Evolutionary conservation across 768 basidiomycete species (phyloP).

Genomic region (Pholiota conissans): DNA sequence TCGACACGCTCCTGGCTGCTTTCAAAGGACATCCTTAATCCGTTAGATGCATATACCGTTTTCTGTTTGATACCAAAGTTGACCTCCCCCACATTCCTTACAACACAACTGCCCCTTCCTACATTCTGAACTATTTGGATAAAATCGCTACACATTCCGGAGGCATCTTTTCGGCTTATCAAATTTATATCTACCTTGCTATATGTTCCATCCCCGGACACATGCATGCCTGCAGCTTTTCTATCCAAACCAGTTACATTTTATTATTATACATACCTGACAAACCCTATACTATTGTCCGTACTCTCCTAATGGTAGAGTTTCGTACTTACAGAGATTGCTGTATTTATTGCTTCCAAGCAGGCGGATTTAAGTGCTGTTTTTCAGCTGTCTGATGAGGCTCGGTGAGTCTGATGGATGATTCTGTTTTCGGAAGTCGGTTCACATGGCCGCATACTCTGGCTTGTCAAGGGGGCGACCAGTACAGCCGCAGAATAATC

Average conservation of each 20-base stretch:
- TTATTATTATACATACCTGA: slow-evolving; percentile 16
- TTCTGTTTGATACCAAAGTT: slow-evolving; percentile 16
- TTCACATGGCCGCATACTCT: slow-evolving; percentile 21
- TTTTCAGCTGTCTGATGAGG: slow-evolving; percentile 12
- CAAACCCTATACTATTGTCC: slow-evolving; percentile 8
- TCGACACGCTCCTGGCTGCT: slow-evolving; percentile 5
- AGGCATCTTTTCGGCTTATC: slow-evolving; percentile 12
- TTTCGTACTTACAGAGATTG: neutral
- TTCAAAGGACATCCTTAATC: slow-evolving; percentile 5
- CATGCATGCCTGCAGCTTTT: neutral
- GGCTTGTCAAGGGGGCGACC: slow-evolving; percentile 14
- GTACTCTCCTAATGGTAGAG: slow-evolving; percentile 2
- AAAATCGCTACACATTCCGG: slow-evolving; percentile 15
- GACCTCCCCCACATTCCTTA: slow-evolving; percentile 21
- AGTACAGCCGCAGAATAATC: slow-evolving; percentile 27
- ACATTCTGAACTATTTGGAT: slow-evolving; percentile 11
- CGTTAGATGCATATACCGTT: slow-evolving; percentile 19
- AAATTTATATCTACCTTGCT: neutral
- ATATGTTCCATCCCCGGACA: neutral
- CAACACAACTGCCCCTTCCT: slow-evolving; percentile 10
- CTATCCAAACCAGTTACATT: neutral
- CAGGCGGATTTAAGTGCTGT: neutral
- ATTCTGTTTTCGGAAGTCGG: slow-evolving; percentile 10
- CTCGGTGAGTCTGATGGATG: slow-evolving; percentile 16
- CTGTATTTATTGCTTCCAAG: slow-evolving; percentile 1